Base-by-base conservation (phyloP, 1,284 basidiomycete species). In the Moesziomyces parantarcticus region DNA sequence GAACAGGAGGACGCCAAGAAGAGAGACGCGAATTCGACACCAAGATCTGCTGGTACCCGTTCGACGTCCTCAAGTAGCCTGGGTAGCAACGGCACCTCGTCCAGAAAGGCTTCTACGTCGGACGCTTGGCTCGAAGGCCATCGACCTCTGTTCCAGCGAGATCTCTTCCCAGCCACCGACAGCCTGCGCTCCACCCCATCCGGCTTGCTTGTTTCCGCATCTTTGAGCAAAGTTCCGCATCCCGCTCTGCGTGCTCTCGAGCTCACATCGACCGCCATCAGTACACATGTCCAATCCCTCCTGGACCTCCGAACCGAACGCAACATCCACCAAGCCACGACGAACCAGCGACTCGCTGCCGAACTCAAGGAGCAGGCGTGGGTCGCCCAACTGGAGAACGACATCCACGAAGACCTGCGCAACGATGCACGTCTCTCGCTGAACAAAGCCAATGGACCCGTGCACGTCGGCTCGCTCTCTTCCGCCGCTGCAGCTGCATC, bases 151-250 rank as follows among this genome's bases (percentile, higher is more conserved):
- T 66, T 58, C 62, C 72, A 75, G 48, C 36, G 72, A n/a, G 72
- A 75, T n/a, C 64, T 75, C 47, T 75, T 75, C 56, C 72, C 72
- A 0, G 52, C 72, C 45, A 65, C 64, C 44, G 61, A 70, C 34
- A 61, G 58, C 5, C 47, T 70, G 18, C 57, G 67, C 8, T 64
- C 67, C 9, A 70, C 67, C 0, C 22, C 67, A 0, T 49, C 58
- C 2, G 67, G 61, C 20, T 25, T 45, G 13, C 53, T 70, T 5
- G 43, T 70, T 36, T 64, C 61, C 16, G 61, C 51, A 22, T 53
- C 61, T 8, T 46, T 57, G 5, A 63, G 21, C 56, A 64, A 64
- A 25, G 13, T 41, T 1, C 29, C 32, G 2, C 72, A 73, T 42
- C 69, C 69, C 14, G 69, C 69, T 7, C n/a, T 73, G 54, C 59